phyloP scores from a whole-genome alignment of 2,329 filamentous ascomycete genomes.

The Bipolaris gigantea region DNA sequence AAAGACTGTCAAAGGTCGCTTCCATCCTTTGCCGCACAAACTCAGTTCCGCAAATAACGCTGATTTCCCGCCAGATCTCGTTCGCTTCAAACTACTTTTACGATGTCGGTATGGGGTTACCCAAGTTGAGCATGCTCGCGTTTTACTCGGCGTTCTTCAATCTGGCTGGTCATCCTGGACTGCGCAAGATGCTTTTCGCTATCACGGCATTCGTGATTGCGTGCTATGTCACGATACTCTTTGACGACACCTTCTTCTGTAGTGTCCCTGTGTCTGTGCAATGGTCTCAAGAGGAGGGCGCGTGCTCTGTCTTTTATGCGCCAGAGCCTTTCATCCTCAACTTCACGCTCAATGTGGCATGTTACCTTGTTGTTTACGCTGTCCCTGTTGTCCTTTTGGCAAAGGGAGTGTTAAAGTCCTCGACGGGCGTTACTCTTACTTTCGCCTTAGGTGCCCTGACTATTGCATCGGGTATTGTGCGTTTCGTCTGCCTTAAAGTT shows the following conservation, averaged over 20 bases:
- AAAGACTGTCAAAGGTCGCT: constrained; percentile 23
- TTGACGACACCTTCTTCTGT: constrained; percentile 30
- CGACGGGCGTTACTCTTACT: constrained; percentile 18
- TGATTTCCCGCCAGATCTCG: constrained; percentile 16
- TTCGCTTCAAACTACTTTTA: constrained; percentile 32
- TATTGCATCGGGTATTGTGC: constrained; percentile 22
- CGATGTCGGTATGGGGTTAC: constrained; percentile 30
- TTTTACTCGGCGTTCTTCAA: constrained; percentile 31
- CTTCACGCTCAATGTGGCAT: constrained; percentile 28
- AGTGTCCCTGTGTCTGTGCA: constrained; percentile 21
- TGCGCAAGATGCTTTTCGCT: constrained; percentile 27
- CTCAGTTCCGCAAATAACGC: background rate
- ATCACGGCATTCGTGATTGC: constrained; percentile 24
- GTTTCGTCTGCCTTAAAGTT: constrained; percentile 23
- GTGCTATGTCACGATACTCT: constrained; percentile 25
- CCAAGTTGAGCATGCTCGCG: constrained; percentile 30
- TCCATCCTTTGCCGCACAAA: too few species aligned
- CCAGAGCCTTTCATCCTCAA: constrained; percentile 31
- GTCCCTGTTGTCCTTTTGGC: constrained; percentile 17
- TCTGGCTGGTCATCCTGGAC: constrained; percentile 18
- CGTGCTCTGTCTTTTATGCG: constrained; percentile 28
- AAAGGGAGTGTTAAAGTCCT: constrained; percentile 13
- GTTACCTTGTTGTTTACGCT: constrained; percentile 24
- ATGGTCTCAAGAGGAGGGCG: constrained; percentile 27
- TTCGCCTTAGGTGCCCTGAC: constrained; percentile 24